Base-by-base conservation (phyloP, 805 yeast genomes). In the Cyberlindnera veronae region DNA sequence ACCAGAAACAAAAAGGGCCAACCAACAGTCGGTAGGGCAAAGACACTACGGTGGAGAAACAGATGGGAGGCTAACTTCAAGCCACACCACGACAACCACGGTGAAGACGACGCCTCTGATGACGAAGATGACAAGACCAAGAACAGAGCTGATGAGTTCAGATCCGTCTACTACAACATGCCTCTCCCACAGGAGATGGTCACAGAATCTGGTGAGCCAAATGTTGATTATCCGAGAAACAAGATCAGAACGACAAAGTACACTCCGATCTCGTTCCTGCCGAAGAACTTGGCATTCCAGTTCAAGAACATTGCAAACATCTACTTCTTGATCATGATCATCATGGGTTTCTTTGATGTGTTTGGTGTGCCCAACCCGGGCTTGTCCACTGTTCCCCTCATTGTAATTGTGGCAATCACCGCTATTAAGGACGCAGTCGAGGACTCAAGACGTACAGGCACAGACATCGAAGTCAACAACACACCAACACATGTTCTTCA, bases 161-260 rank as follows among this genome's bases (percentile, higher is more conserved):
- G 90, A 57, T 59, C 73, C 2, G 62, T 83, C 13, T 81, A 72
- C 41, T 73, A 80, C 66, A 84, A 84, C 56, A 55, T 74, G 53
- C 67, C 69, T 3, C 59, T 84, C 20, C 89, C 93, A 1, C 76
- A 71, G 17, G 73, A 74, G 27, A 63, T 71, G 59, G 36, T 77
- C 16, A 81, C 80, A 44, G 79, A 77, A 55, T 72, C 79, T 2
- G 81, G 83, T 12, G 71, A 74, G 27, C 85, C 91, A 2, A 57
- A 54, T 15, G 68, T 71, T 0, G 58, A 62, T n/a, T 91, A 84
- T 57, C 79, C 95, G 10, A 74, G 96, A 54, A 91, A 91, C 68
- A 90, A 93, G 62, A 87, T 93, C 51, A 79, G 97, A 67, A 89
- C 98, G 0, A 88, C 99, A 4, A 90, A 89, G 65, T 93, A 91